Base-by-base conservation (phyloP, 148 eudicot species). In the Chenopodium suecicum region DNA sequence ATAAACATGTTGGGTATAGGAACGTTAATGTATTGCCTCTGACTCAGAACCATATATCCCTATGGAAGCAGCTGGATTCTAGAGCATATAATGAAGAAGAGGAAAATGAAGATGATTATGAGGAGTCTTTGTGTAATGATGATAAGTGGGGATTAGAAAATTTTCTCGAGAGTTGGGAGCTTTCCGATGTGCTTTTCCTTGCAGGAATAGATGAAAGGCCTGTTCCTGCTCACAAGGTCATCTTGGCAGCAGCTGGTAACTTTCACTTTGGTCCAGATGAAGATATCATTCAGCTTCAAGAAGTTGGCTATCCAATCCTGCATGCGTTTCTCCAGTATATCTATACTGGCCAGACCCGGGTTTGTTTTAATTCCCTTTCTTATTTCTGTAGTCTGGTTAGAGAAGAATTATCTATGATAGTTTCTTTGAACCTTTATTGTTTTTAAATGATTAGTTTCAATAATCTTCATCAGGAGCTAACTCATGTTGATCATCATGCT, bases 1-100 rank as follows among this genome's bases (percentile, higher is more conserved):
- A 95, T 80, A 92, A 92, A 82, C 98, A 95, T 82, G 98, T 95
- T 67, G 97, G 97, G 48, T 95, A 95, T 88, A 85, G 98, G 84
- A 95, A 95, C 84, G 93, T 95, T 56, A 93, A 87, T 81, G 96
- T 95, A 31, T 66, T 93, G 81, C 98, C 98, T 7, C 46, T 93
- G 41, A 93, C 93, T 9, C 94, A 91, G 74, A 92, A 95, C 78
- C 97, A 93, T 83, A 85, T 93, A 81, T 90, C 96, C 58, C 80
- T 95, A 69, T 95, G 98, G 98, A 93, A 89, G 85, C 96, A 93
- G 79, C 89, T 93, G 50, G 93, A 88, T 82, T 89, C 79, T 82
- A 88, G 86, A 52, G 91, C 84, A 74, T 84, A 83, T 81, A 87
- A 84, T 63, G 89, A 86, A 32, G 84, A 84, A 23, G 93, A 87